A percentile compares a stretch with the other conserved stretches of the same genome.
Evolutionary conservation across 768 basidiomycete genomes (phyloP).

Genomic region (Xerocomellus amylosporus): DNA sequence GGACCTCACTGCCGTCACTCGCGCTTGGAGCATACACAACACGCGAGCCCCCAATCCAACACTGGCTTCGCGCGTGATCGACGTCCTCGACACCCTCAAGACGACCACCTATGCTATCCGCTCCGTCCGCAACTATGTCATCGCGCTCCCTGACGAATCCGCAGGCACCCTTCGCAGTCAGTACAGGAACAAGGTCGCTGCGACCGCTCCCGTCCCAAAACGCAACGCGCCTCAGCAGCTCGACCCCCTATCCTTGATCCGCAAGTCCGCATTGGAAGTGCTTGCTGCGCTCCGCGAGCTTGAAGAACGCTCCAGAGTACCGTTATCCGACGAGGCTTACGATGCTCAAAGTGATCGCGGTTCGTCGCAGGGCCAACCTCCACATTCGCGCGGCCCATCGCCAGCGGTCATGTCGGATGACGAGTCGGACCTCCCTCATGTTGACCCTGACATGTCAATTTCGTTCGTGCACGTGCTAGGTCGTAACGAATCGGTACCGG

Average conservation of each 20-base stretch:
- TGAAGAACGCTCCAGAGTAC: slow-evolving; percentile 75
- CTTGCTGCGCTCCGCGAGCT: slow-evolving; percentile 74
- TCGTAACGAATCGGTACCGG: slow-evolving; percentile 59
- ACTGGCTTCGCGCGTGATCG: slow-evolving; percentile 34
- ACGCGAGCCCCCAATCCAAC: slow-evolving; percentile 14
- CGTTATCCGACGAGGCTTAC: slow-evolving; percentile 78
- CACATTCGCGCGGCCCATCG: slow-evolving; percentile 44
- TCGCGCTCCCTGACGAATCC: slow-evolving; percentile 77
- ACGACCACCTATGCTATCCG: slow-evolving; percentile 79
- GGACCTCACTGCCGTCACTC: slow-evolving; percentile 65
- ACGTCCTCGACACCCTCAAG: slow-evolving; percentile 71
- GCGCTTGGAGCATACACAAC: slow-evolving; percentile 54
- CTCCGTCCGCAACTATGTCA: slow-evolving; percentile 77
- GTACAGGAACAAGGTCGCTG: slow-evolving; percentile 53
- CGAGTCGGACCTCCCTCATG: slow-evolving; percentile 26
- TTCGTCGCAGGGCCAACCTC: slow-evolving; percentile 36
- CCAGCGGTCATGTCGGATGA: slow-evolving; percentile 43
- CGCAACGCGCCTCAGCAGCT: slow-evolving; percentile 35
- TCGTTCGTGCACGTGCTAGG: slow-evolving; percentile 73
- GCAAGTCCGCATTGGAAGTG: slow-evolving; percentile 80
- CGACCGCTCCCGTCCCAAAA: slow-evolving; percentile 33
- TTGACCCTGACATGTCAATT: slow-evolving; percentile 61
- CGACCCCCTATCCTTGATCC: slow-evolving; percentile 67
- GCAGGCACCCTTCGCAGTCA: slow-evolving; percentile 52
- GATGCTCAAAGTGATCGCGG: slow-evolving; percentile 74